A percentile compares a stretch with the other conserved stretches of the same genome.
Conservation (phyloP, 371 early-diverging fungal genomes). For the Capillidium heterosporum region DNA sequence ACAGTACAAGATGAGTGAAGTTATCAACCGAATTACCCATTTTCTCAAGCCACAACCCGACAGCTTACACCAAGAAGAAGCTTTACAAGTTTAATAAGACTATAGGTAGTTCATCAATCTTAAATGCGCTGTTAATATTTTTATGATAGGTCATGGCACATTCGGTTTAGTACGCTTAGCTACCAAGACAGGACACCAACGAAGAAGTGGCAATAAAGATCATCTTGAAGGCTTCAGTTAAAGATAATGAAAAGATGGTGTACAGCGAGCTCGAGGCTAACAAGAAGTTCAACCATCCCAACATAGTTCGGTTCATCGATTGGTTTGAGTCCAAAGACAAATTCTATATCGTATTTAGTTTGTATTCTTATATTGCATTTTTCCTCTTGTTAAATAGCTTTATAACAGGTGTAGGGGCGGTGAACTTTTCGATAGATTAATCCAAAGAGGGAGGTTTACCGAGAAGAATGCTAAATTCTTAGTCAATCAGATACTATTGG, state of each 20-base stretch:
- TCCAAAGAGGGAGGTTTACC: constrained; percentile 63
- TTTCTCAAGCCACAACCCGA: neutral
- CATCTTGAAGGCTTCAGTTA: constrained; percentile 45
- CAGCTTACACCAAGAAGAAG: neutral
- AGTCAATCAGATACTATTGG: constrained; percentile 39
- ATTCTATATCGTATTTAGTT: constrained; percentile 77
- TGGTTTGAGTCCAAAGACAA: constrained; percentile 43
- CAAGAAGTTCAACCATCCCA: constrained; percentile 45
- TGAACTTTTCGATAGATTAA: constrained; percentile 77
- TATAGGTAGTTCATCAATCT: neutral
- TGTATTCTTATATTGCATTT: constrained; percentile 21
- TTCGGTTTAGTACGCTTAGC: constrained; percentile 57
- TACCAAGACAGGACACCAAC: constrained; percentile 16
- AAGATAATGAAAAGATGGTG: constrained; percentile 51
- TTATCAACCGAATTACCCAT: neutral
- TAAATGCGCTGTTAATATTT: neutral
- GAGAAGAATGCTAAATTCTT: constrained; percentile 67
- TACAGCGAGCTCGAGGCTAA: constrained; percentile 50
- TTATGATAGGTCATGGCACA: constrained; percentile 36
- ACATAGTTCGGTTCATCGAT: constrained; percentile 68
- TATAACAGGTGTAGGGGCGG: constrained; percentile 61
- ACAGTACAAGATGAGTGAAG: neutral
- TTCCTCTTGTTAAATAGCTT: neutral
- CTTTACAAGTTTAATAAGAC: neutral
- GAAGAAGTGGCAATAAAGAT: constrained; percentile 60